These are phyloP conservation scores for Pachysolen tannophilus DNA, from an alignment of 805 yeast species.

Conservation along the genomic window DNA sequence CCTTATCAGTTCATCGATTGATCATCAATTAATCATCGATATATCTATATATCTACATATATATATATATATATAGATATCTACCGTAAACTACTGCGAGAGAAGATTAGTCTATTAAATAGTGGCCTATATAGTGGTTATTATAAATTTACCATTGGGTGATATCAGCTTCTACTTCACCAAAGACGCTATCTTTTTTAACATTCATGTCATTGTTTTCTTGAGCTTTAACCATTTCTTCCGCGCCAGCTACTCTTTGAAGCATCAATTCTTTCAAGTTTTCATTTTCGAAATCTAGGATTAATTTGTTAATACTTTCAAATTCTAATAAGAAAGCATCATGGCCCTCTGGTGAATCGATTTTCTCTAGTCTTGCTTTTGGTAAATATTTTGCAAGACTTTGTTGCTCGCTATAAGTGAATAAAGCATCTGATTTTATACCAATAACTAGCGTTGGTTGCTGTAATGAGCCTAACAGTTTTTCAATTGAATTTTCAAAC, in stretches of 20 bases:
- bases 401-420: conserved; percentile 88
- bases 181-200: conserved; percentile 67
- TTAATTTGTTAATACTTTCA: conserved; percentile 64
- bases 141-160: conserved; percentile 85
- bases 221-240: conserved; percentile 36
- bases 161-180: conserved; percentile 86
- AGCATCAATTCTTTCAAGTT: conserved; percentile 54
- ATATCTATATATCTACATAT: too few relatives aligned
- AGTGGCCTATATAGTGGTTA: too few relatives aligned
- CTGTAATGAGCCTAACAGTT: conserved; percentile 48
- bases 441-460: conserved; percentile 86
- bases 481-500: conserved; percentile 28
- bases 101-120: too few relatives aligned
- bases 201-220: conserved; percentile 26
- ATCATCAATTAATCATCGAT: too few relatives aligned
- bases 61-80: too few relatives aligned
- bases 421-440: conserved; percentile 84
- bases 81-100: too few relatives aligned
- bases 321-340: conserved; percentile 94
- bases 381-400: conserved; percentile 71
- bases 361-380: conserved; percentile 55
- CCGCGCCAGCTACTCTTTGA: conserved; percentile 35
- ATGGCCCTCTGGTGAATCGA: conserved; percentile 93
- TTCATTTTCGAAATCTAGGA: conserved; percentile 54
- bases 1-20: too few relatives aligned